Evolutionary conservation across 2,329 filamentous ascomycete species (phyloP).

Genomic region (Penicillium psychrosexuale): DNA sequence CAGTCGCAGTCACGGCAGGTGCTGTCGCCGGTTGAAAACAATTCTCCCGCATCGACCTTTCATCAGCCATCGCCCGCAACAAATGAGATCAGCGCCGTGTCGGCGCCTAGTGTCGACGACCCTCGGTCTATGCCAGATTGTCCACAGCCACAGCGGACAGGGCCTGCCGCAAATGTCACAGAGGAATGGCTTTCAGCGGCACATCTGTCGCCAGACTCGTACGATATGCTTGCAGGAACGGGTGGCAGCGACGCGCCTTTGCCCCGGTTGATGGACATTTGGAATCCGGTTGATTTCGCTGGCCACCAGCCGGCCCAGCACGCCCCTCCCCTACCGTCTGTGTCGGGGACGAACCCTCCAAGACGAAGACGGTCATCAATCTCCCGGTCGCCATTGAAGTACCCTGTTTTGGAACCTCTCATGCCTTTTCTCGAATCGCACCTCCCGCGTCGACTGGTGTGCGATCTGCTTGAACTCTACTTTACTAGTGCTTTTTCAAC

Average conservation of each 20-base stretch:
- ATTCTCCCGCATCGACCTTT: slow-evolving; percentile 25
- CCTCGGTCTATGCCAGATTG: slow-evolving; percentile 25
- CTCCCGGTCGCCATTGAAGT: slow-evolving; percentile 55
- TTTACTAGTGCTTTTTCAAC: slow-evolving; percentile 85
- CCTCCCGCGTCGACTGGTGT: slow-evolving; percentile 74
- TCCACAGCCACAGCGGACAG: slow-evolving; percentile 19
- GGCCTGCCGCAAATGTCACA: slow-evolving; percentile 25
- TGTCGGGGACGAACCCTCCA: slow-evolving; percentile 55
- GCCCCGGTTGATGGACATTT: slow-evolving; percentile 31
- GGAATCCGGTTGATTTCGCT: slow-evolving; percentile 30
- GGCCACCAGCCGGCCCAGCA: slow-evolving; percentile 34
- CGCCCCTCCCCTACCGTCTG: slow-evolving; percentile 33
- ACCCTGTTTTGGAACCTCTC: slow-evolving; percentile 79
- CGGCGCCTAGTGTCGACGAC: slow-evolving; percentile 31
- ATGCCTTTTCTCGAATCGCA: slow-evolving; percentile 76
- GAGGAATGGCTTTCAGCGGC: slow-evolving; percentile 36
- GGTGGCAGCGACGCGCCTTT: slow-evolving; percentile 28
- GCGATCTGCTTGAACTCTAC: slow-evolving; percentile 85
- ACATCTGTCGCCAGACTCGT: slow-evolving; percentile 33
- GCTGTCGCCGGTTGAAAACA: slow-evolving; percentile 19
- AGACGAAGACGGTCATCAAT: slow-evolving; percentile 52
- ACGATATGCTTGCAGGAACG: slow-evolving; percentile 28
- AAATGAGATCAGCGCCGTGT: slow-evolving; percentile 27
- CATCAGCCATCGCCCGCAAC: slow-evolving; percentile 29
- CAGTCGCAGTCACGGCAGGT: slow-evolving; percentile 7